Evolutionary conservation across 1,284 basidiomycete species (phyloP), one percentile per base, ranked within the genome.

Genomic region (Porphyrellus sp.): DNA sequence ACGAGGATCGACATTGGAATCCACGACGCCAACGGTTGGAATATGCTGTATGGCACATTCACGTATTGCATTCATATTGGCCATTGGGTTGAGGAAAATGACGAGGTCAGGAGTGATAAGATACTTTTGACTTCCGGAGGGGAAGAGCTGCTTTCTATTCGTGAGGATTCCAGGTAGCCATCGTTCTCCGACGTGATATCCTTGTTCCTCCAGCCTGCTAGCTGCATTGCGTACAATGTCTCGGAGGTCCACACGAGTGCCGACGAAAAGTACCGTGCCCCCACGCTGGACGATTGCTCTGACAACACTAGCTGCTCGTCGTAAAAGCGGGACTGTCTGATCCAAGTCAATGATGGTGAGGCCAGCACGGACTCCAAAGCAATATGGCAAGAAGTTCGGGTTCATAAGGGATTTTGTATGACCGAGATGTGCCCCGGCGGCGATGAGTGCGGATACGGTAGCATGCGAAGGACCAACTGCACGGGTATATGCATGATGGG

Each of bases 151-250:
- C 46, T 85, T 76, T 56, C 87, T 85, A 72, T 99, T 99, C 40
- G 96, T 97, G 60, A 99, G 78, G 21, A 91, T 92, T 34, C 97
- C 97, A 2, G 95, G 91, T 52, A 95, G 77, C 97, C 97, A 99
- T 57, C 89, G 83, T 53, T 92, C 88, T 16, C 84, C 86, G 39
- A 98, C 85, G 56, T 91, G 85, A 71, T 82, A 98, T 0, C 89
- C 93, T 62, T 85, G 83, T 6, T 69, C 56, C 28, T 85, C 93
- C 57, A 98, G 70, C 28, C 93, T 83, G 61, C 85, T 82, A 8
- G 90, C 87, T 8, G 95, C 93, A 60, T 86, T 85, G 61, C 85
- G 79, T 13, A 97, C 87, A 16, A 89, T 77, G 23, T 83, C 78
- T 58, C 85, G 81, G 51, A 94, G 78, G 64, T 91, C 89, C 20